Conservation (phyloP, 345 rosid genomes). For the Fremontodendron californicum region DNA sequence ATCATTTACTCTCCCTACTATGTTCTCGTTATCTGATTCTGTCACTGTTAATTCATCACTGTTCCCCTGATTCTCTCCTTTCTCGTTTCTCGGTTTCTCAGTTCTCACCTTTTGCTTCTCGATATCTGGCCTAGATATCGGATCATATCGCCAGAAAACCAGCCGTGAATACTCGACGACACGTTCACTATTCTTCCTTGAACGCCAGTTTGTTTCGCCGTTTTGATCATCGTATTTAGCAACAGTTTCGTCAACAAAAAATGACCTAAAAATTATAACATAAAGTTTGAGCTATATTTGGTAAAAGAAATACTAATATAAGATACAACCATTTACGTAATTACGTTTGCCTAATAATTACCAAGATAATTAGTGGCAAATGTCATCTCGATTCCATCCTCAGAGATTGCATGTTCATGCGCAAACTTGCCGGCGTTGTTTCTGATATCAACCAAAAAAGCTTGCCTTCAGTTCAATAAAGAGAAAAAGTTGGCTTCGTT, state of each 20-base stretch:
- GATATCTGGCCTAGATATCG: constrained; percentile 69
- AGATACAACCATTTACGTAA: not conserved
- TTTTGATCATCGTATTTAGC: constrained; percentile 62
- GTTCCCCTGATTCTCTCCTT: not conserved
- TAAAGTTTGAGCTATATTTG: constrained; percentile 2
- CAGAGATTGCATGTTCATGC: constrained; percentile 82
- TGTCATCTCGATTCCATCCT: constrained; percentile 98
- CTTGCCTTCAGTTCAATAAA: constrained; percentile 14
- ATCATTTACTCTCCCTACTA: not conserved
- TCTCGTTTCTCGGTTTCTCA: not conserved
- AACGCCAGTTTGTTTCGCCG: constrained; percentile 59
- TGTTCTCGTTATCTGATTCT: not conserved
- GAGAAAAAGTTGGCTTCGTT: not conserved
- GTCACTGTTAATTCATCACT: not conserved
- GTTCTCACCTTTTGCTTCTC: constrained; percentile 53
- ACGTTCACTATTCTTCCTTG: constrained; percentile 88
- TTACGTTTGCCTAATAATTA: constrained; percentile 18
- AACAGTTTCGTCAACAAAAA: constrained; percentile 73
- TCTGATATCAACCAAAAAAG: constrained; percentile 38
- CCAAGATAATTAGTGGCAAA: constrained; percentile 96
- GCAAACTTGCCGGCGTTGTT: constrained; percentile 93
- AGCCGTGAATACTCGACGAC: constrained; percentile 76
- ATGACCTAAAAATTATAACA: constrained; percentile 49
- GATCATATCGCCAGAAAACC: constrained; percentile 82
- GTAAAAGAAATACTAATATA: not conserved